Evolutionary conservation across 23 red algal species (phyloP), one percentile per base, ranked within the genome.

Genomic region (Cyanidium caldarium): DNA sequence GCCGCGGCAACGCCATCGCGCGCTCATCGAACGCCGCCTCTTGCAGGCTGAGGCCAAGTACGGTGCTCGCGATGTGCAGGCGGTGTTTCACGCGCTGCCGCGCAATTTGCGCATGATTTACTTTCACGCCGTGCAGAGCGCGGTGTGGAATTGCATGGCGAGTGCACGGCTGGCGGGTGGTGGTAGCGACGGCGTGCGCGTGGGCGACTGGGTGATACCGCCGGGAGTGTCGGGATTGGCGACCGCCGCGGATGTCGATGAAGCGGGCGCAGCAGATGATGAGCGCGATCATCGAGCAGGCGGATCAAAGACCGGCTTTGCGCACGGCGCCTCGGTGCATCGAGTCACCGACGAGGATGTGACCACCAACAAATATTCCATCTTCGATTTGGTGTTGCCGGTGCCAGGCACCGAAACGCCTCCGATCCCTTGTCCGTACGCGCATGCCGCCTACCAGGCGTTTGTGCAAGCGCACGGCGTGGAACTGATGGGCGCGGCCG

Each of bases 111-210:
- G 79, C 2, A 83, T 43, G 29, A 86, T 98, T 78, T 98, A 98
- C 35, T 72, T 81, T 1, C 83, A 95, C 65, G 84, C 83, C 56
- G 92, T 98, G 28, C 92, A 98, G 65, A 89, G 84, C 67, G 76
- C 66, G 44, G 35, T 98, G 31, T 98, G 85, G 84, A 98, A 98
- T 75, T 57, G 78, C 0, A 98, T 98, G 84, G 92, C 92, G 16
- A 86, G 78, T 20, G 80, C 68, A 30, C 72, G 92, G 30, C 74
- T 89, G 34, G 35, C 68, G 45, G 35, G 25, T 16, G 66, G 66
- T 38, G 34, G 46, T 37, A 7, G 36, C 30, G 70, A 82, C 17
- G 31, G 21, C 38, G 66, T 57, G 28, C 25, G 43, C 10, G 33
- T 23, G 7, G 77, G 77, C 45, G 77, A 81, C 61, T 43, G 70